Conservation (phyloP, 2,329 filamentous ascomycete species). For the Emergomyces africanus region DNA sequence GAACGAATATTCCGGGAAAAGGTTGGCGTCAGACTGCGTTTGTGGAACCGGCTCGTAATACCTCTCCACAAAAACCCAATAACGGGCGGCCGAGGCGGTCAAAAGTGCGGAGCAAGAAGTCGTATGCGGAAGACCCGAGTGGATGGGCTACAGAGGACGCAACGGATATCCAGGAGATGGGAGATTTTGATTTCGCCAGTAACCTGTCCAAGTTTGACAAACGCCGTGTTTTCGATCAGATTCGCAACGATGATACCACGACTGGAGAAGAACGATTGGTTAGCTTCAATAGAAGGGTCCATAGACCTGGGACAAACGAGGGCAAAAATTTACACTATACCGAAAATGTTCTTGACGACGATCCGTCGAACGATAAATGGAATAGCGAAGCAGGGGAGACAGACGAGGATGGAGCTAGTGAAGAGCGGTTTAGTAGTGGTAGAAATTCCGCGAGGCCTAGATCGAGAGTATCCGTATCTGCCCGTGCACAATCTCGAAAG, state of each 20-base stretch:
- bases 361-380: constrained; percentile 38
- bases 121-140: constrained; percentile 48
- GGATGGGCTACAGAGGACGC: constrained; percentile 96
- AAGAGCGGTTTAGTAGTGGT: constrained; percentile 33
- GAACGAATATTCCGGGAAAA: constrained; percentile 38
- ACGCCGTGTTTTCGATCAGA: constrained; percentile 78
- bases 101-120: constrained; percentile 31
- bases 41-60: constrained; percentile 39
- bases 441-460: constrained; percentile 32
- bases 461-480: constrained; percentile 26
- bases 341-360: constrained; percentile 72
- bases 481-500: constrained; percentile 28
- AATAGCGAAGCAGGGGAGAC: constrained; percentile 63
- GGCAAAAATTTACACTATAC: constrained; percentile 87
- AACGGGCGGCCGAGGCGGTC: constrained; percentile 29
- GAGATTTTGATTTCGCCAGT: constrained; percentile 85
- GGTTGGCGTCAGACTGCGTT: constrained; percentile 58
- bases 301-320: constrained; percentile 52
- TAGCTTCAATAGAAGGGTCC: constrained; percentile 61
- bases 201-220: constrained; percentile 94
- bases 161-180: constrained; percentile 83
- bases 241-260: constrained; percentile 73
- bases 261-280: constrained; percentile 88
- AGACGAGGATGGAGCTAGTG: constrained; percentile 27
- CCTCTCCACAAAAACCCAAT: constrained; percentile 13